Base-by-base conservation (phyloP, 441 rosid genomes). In the Populus trichocarpa region DNA sequence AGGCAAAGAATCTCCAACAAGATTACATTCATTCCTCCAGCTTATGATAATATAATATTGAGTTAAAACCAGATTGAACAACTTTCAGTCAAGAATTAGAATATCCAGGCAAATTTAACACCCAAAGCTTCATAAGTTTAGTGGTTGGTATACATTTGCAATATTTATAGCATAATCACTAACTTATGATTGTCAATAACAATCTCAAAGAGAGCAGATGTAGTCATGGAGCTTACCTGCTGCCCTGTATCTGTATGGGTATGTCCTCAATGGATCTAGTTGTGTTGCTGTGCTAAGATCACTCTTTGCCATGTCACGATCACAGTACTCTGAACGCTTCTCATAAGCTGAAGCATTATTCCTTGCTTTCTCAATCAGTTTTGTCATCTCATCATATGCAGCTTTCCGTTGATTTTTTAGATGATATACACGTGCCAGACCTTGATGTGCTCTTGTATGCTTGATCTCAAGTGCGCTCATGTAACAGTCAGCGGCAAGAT, bases 361-460 rank as follows among this genome's bases (percentile, higher is more conserved):
- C 85, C 84, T 87, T 74, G 99, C 99, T 82, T 94, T 93, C 83
- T 89, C 94, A 81, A 96, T 94, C 69, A 96, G 79, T 85, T 92
- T 94, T 71, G 99, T 94, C 99, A 97, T 94, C 87, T 97, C 98
- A 77, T 93, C 97, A 67, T 91, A 93, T 32, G 98, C 98, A 75
- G 93, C 89, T 88, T 93, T 92, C 13, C 92, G 86, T 69, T 93
- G 93, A 81, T 90, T 89, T 83, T 91, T 94, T 11, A 92, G 87
- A 84, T 93, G 94, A 78, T 90, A 93, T 46, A 97, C 98, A 63
- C 98, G 91, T 67, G 99, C 99, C 40, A 97, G 90, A 63, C 99
- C 98, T 75, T 97, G 98, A 84, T 94, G 99, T 57, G 99, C 99
- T 81, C 98, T 81, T 11, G 99, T 93, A 84, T 97, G 99, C 84